A percentile compares a stretch with the other conserved stretches of the same genome.
Conservation (phyloP, 1,284 basidiomycete genomes). For the Cutaneotrichosporon mucoides region DNA sequence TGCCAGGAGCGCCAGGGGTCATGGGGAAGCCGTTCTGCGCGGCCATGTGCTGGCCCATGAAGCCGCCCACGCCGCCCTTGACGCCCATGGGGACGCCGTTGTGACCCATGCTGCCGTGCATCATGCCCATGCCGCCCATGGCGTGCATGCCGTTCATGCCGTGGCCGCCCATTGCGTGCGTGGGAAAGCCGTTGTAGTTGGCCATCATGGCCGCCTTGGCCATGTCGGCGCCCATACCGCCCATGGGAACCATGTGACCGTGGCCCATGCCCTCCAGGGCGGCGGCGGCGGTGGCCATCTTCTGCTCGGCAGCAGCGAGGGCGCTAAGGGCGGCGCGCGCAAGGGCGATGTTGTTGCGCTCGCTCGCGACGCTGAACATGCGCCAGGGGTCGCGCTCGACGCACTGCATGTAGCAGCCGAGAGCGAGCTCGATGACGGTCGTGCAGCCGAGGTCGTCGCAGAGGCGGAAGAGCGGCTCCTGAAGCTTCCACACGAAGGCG, state of each 20-base stretch:
- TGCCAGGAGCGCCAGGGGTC: too few relatives aligned
- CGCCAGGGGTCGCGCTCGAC: slow-evolving; percentile 14
- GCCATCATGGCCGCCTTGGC: too few relatives aligned
- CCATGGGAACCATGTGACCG: too few relatives aligned
- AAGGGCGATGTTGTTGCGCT: slow-evolving; percentile 8
- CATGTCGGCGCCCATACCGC: too few relatives aligned
- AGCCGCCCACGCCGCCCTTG: too few relatives aligned
- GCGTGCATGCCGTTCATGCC: not conserved
- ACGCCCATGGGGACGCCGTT: too few relatives aligned
- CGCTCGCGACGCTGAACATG: slow-evolving; percentile 5
- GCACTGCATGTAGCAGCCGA: slow-evolving; percentile 6
- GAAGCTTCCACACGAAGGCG: slow-evolving; percentile 8
- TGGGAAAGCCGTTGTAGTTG: too few relatives aligned
- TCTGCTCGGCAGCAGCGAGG: slow-evolving; percentile 2
- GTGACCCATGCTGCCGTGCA: too few relatives aligned
- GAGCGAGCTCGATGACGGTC: slow-evolving; percentile 12
- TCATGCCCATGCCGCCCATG: too few relatives aligned
- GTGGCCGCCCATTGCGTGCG: not conserved
- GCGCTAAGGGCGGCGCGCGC: slow-evolving; percentile 7
- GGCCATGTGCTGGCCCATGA: not conserved
- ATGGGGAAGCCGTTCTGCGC: not conserved
- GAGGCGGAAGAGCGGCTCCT: slow-evolving; percentile 17
- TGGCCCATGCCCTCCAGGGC: too few relatives aligned
- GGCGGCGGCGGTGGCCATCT: not conserved
- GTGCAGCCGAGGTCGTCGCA: slow-evolving; percentile 13